Conservation (phyloP, 1,284 basidiomycete genomes). For the Serendipita sp. region DNA sequence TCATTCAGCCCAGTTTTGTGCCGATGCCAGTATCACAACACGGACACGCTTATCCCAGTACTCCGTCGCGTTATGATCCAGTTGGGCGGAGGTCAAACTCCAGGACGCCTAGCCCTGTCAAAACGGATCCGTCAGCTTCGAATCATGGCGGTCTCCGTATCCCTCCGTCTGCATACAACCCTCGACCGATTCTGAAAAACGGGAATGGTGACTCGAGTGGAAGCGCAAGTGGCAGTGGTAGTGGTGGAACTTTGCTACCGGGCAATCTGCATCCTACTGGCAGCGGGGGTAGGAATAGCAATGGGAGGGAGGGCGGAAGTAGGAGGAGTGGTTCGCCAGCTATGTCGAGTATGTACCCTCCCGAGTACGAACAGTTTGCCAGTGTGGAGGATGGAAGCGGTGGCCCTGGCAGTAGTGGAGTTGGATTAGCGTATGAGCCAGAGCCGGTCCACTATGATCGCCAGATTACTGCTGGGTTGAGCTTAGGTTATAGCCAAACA, state of each 20-base stretch:
- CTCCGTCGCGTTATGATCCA: neutral
- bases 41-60: neutral
- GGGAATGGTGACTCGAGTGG: neutral
- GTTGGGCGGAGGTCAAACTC: too few relatives aligned
- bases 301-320: neutral
- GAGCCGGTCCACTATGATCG: neutral
- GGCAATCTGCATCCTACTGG: neutral
- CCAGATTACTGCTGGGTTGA: neutral
- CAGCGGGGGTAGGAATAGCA: neutral
- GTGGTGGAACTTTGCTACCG: neutral
- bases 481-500: neutral
- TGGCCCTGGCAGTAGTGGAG: neutral
- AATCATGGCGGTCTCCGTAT: neutral
- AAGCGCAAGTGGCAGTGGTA: neutral
- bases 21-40: neutral
- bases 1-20: neutral
- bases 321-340: neutral
- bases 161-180: neutral
- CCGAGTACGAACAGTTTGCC: constrained; percentile 2
- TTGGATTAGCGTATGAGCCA: constrained; percentile 2
- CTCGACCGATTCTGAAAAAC: neutral
- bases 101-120: neutral
- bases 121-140: neutral
- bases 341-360: neutral
- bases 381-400: neutral